phyloP scores from a whole-genome alignment of 179 eudicot genomes.

The Beta lomatogona region DNA sequence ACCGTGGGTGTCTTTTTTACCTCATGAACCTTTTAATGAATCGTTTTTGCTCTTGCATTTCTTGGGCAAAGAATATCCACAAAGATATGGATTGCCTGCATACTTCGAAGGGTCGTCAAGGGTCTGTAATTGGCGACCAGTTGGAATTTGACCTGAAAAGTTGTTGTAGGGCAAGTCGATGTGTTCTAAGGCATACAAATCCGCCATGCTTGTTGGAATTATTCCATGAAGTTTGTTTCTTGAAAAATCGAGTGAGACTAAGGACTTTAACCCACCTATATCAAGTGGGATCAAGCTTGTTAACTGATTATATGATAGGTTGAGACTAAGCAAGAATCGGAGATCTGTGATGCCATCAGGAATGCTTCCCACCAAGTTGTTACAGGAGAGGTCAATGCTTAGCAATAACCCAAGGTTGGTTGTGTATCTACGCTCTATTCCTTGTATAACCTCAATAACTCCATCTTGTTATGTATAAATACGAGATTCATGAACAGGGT shows the following conservation, averaged over 20 bases:
- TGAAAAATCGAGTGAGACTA: constrained; percentile 21
- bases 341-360: constrained; percentile 15
- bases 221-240: constrained; percentile 12
- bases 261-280: constrained; percentile 13
- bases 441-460: not conserved
- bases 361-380: constrained; percentile 8
- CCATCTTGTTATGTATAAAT: not conserved
- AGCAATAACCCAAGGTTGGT: not conserved
- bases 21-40: not conserved
- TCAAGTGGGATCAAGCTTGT: constrained; percentile 4
- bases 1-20: not conserved
- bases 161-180: constrained; percentile 27
- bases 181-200: not conserved
- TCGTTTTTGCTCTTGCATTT: not conserved
- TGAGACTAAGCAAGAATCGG: not conserved
- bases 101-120: constrained; percentile 2
- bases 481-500: not conserved
- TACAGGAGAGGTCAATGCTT: constrained; percentile 16
- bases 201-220: constrained; percentile 23
- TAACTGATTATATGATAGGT: constrained; percentile 10
- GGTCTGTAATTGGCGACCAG: constrained; percentile 16
- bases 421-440: constrained; percentile 3
- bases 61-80: constrained; percentile 7
- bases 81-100: constrained; percentile 17
- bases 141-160: constrained; percentile 21